Conservation (phyloP, 306 rosid genomes). For the Medicago arabica region DNA sequence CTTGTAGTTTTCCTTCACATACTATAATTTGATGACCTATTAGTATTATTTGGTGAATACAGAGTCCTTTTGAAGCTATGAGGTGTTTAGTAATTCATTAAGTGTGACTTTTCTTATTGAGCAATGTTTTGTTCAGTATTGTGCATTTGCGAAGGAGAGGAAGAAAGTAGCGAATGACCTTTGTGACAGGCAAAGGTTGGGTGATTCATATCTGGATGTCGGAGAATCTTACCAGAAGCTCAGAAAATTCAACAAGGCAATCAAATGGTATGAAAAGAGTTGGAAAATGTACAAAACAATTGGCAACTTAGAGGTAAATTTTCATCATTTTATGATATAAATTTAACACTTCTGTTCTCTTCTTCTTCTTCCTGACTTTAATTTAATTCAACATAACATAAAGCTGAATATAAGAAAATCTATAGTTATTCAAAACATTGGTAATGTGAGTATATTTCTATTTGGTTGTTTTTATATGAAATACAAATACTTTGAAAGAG, state of each 20-base stretch:
- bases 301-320: slow-evolving; percentile 78
- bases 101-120: slow-evolving; percentile 39
- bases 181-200: slow-evolving; percentile 73
- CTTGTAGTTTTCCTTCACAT: slow-evolving; percentile 19
- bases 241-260: slow-evolving; percentile 70
- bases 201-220: slow-evolving; percentile 71
- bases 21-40: slow-evolving; percentile 19
- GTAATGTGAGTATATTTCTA: slow-evolving; percentile 9
- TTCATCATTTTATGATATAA: slow-evolving; percentile 32
- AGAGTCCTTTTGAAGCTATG: slow-evolving; percentile 38
- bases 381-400: background rate
- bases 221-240: slow-evolving; percentile 87
- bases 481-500: slow-evolving; percentile 23
- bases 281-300: slow-evolving; percentile 71
- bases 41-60: slow-evolving; percentile 33
- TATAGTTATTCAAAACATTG: slow-evolving; percentile 16
- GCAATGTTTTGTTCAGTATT: slow-evolving; percentile 58
- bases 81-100: slow-evolving; percentile 30
- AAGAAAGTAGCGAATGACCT: slow-evolving; percentile 70
- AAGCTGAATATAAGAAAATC: slow-evolving; percentile 28
- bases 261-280: slow-evolving; percentile 84
- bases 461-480: slow-evolving; percentile 36
- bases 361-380: slow-evolving; percentile 11
- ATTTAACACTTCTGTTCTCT: background rate
- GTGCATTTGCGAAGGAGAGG: slow-evolving; percentile 81